Base-by-base conservation (phyloP, 805 yeast species). In the Sugiyamaella chiloensis region DNA sequence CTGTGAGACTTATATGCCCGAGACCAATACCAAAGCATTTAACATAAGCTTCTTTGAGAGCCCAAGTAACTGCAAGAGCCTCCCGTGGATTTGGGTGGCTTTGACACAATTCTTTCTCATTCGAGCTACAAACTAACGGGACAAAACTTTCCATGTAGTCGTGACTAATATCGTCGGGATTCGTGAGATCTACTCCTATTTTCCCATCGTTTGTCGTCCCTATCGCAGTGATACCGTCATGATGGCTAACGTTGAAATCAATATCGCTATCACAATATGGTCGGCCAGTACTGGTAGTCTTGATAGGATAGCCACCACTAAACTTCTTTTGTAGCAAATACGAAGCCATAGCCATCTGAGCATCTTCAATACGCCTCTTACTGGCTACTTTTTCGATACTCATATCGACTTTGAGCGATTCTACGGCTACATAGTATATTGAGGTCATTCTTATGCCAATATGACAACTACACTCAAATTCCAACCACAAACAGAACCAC, bases 11-110 rank as follows among this genome's bases (percentile, higher is more conserved):
- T 4, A 14, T 6, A n/a, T 42, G 9, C n/a, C n/a, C n/a, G 3
- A 34, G 34, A 14, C 95, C 95, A 14, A 72, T 64, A 0, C 95
- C 95, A 2, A 75, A 56, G 31, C 73, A 76, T 57, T 87, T 87
- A 5, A 86, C 75, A 58, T 79, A 84, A 17, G 87, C 79, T 60
- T 87, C 96, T 60, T 87, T 87, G 46, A 87, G 62, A 0, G 95
- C 85, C 96, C 96, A 87, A 29, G 75, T 71, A 5, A 24, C 30
- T 12, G 42, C 40, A 29, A 34, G 21, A 23, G 12, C 32, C 16
- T 34, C 4, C 12, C 20, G 20, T 12, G 37, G 37, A 7, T 34
- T 21, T 14, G 16, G 5, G 6, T 4, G 4, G 21, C 4, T 12
- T 14, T 5, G 21, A 19, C 37, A 34, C 20, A 9, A 9, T 19